Evolutionary conservation across 2,329 filamentous ascomycete species (phyloP).

Genomic region (Blastomyces gilchristii): DNA sequence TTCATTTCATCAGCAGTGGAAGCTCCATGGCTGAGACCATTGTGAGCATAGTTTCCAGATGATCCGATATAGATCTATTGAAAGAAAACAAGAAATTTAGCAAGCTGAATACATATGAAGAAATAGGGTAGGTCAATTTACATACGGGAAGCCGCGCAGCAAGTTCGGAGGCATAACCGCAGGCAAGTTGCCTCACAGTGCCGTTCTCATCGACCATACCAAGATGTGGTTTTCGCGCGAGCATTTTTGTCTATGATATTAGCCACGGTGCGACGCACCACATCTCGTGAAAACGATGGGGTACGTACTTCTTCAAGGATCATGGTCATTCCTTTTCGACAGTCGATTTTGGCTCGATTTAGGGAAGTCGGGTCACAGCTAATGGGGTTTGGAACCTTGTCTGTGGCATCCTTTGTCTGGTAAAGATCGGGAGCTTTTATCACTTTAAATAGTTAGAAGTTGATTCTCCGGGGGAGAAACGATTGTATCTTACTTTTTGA

Average conservation of each 20-base stretch:
- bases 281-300: background rate
- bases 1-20: background rate
- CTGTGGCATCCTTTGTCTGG: conserved; percentile 4
- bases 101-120: background rate
- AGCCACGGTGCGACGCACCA: background rate
- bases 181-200: conserved; percentile 10
- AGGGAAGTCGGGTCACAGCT: conserved; percentile 9
- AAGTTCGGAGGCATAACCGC: conserved; percentile 8
- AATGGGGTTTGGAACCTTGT: conserved; percentile 9
- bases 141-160: conserved; percentile 11
- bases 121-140: background rate
- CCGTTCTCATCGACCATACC: conserved; percentile 9
- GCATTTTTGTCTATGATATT: conserved; percentile 12
- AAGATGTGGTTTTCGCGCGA: conserved; percentile 11
- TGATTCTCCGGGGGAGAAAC: background rate
- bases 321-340: conserved; percentile 13
- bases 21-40: background rate
- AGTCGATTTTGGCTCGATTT: conserved; percentile 11
- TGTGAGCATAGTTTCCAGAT: background rate
- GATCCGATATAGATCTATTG: background rate
- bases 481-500: conserved; percentile 8
- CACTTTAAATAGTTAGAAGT: conserved; percentile 7
- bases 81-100: background rate
- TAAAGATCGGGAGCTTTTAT: conserved; percentile 11
- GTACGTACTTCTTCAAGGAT: conserved; percentile 13